phyloP scores from a whole-genome alignment of 768 basidiomycete species.

The Podaxis sp. region DNA sequence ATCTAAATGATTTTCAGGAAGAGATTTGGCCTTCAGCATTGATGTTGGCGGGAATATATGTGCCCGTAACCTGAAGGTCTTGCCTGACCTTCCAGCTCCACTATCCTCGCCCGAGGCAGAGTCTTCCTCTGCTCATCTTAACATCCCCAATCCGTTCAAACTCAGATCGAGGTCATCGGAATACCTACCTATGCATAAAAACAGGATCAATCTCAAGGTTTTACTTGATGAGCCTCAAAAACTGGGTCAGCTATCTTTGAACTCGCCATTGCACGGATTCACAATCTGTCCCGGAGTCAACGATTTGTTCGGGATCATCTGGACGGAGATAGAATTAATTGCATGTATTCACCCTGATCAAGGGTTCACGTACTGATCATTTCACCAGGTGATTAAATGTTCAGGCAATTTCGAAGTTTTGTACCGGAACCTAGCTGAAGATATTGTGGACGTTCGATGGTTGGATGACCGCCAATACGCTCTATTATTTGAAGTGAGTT shows the following conservation, averaged over 20 bases:
- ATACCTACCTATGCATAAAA: slow-evolving; percentile 24
- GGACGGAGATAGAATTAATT: slow-evolving; percentile 40
- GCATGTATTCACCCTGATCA: slow-evolving; percentile 23
- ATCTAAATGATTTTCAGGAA: slow-evolving; percentile 13
- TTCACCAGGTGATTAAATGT: slow-evolving; percentile 35
- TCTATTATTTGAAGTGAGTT: slow-evolving; percentile 33
- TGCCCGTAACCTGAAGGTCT: slow-evolving; percentile 33
- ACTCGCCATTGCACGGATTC: slow-evolving; percentile 19
- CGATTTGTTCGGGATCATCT: slow-evolving; percentile 36
- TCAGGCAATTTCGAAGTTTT: slow-evolving; percentile 24
- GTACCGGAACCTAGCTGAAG: slow-evolving; percentile 20
- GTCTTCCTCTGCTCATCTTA: slow-evolving; percentile 28
- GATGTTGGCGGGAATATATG: slow-evolving; percentile 40
- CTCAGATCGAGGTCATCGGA: slow-evolving; percentile 49
- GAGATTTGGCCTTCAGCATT: slow-evolving; percentile 38
- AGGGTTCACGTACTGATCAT: neutral
- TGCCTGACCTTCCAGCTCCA: slow-evolving; percentile 6
- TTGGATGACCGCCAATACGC: slow-evolving; percentile 33
- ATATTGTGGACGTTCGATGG: slow-evolving; percentile 33
- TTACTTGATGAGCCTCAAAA: slow-evolving; percentile 19
- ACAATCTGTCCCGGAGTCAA: slow-evolving; percentile 20
- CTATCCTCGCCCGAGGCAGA: slow-evolving; percentile 20
- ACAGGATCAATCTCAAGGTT: slow-evolving; percentile 12
- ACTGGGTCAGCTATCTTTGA: slow-evolving; percentile 19
- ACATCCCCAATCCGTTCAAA: slow-evolving; percentile 65